A percentile compares a stretch with the other conserved stretches of the same genome.
phyloP scores from a whole-genome alignment of 495 filamentous ascomycete genomes.

The Aeminium ludgeri region DNA sequence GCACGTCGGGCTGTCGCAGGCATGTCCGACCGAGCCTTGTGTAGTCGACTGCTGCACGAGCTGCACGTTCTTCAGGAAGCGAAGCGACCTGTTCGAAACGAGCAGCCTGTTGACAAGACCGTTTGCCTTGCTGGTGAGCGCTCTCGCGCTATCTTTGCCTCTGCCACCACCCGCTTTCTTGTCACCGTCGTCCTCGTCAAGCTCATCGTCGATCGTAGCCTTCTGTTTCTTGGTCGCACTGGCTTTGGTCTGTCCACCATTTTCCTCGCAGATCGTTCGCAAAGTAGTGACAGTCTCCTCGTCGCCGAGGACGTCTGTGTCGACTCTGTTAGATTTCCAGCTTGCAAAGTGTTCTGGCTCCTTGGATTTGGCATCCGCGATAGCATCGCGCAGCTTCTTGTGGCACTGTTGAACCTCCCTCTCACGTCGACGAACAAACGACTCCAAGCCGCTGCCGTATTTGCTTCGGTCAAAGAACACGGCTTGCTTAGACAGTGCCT shows the following conservation, averaged over 20 bases:
- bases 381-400: background rate
- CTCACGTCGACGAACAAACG: constrained; percentile 3
- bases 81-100: constrained; percentile 8
- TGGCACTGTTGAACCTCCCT: constrained; percentile 1
- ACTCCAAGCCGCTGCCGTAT: background rate
- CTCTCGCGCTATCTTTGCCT: background rate
- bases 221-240: background rate
- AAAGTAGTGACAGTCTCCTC: constrained; percentile 1
- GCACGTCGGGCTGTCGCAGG: background rate
- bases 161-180: background rate
- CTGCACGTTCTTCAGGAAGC: constrained; percentile 7
- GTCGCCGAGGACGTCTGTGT: constrained; percentile 3
- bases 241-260: background rate
- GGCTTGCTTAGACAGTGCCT: constrained; percentile 17
- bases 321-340: background rate
- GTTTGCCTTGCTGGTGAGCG: constrained; percentile 1
- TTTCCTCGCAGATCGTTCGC: background rate
- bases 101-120: constrained; percentile 2
- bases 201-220: background rate
- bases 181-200: constrained; percentile 2
- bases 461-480: constrained; percentile 6
- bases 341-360: constrained; percentile 1
- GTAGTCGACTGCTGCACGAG: background rate
- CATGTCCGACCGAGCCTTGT: background rate
- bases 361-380: background rate